Evolutionary conservation across 495 filamentous ascomycete genomes (phyloP).

Genomic region (Hypoxylon rickii): DNA sequence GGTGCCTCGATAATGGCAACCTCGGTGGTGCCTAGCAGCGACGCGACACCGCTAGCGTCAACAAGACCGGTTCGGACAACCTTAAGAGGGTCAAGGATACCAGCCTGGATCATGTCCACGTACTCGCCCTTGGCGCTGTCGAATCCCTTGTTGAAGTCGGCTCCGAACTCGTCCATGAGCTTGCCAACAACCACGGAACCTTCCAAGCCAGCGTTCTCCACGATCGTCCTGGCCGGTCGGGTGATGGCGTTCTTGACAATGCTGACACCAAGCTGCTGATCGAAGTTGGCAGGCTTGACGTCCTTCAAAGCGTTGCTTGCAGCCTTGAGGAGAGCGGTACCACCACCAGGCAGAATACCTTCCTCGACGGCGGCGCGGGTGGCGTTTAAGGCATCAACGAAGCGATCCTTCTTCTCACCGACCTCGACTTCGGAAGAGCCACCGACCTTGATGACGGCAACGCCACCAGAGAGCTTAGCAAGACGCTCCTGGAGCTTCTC

Average conservation of each 20-base stretch:
- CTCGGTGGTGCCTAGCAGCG: constrained; percentile 95
- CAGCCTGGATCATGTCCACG: constrained; percentile 94
- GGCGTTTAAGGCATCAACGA: constrained; percentile 96
- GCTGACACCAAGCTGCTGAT: constrained; percentile 96
- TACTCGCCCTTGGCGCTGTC: constrained; percentile 96
- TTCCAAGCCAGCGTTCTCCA: constrained; percentile 97
- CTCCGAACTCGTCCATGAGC: constrained; percentile 89
- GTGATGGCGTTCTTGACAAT: constrained; percentile 98
- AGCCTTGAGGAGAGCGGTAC: constrained; percentile 97
- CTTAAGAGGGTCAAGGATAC: constrained; percentile 99
- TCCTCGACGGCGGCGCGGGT: constrained; percentile 98
- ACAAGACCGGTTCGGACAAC: constrained; percentile 94
- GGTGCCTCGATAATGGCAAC: constrained; percentile 95
- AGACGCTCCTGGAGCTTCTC: constrained; percentile 99
- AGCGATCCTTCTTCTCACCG: constrained; percentile 99
- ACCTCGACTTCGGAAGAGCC: constrained; percentile 98
- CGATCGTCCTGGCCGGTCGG: constrained; percentile 87
- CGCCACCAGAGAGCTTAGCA: constrained; percentile 97
- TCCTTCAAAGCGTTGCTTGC: constrained; percentile 81
- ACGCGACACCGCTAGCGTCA: constrained; percentile 95
- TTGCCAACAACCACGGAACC: constrained; percentile 97
- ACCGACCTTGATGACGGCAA: constrained; percentile 98
- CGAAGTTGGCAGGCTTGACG: constrained; percentile 91
- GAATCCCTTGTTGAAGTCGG: constrained; percentile 97
- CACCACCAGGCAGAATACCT: constrained; percentile 97